phyloP scores from a whole-genome alignment of 495 filamentous ascomycete genomes.

The Hyaloscypha bicolor region DNA sequence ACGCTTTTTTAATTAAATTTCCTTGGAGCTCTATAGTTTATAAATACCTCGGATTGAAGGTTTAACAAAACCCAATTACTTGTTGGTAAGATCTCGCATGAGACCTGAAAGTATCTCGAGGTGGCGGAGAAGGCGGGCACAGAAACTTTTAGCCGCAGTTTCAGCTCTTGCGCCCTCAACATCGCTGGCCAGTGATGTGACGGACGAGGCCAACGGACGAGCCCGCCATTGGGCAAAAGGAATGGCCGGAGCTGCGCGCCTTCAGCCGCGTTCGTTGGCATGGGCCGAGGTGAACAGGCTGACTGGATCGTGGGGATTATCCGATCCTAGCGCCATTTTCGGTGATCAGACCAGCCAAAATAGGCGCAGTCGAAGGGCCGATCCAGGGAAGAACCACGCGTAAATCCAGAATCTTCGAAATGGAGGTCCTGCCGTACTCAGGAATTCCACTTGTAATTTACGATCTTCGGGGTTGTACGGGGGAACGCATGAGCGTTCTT shows the following conservation, averaged over 20 bases:
- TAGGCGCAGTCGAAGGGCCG: neutral
- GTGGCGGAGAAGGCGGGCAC: neutral
- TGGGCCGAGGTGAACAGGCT: neutral
- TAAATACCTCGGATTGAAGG: neutral
- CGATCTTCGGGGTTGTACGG: neutral
- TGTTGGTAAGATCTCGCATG: neutral
- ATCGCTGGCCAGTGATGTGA: too few species aligned
- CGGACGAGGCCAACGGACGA: neutral
- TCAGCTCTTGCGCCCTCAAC: neutral
- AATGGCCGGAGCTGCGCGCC: neutral
- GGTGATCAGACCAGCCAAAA: neutral
- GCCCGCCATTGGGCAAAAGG: neutral
- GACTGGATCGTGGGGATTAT: neutral
- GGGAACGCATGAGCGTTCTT: neutral
- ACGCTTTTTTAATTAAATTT: neutral
- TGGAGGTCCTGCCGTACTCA: neutral
- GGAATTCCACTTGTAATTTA: neutral
- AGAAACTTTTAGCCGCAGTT: neutral
- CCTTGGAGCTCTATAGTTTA: neutral
- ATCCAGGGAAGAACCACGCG: neutral
- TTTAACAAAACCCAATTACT: neutral
- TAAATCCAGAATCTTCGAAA: neutral
- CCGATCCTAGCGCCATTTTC: neutral
- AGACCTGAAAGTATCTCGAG: neutral
- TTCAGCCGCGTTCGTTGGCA: neutral